phyloP scores from a whole-genome alignment of 2,329 filamentous ascomycete species.

The Fusarium sp. region DNA sequence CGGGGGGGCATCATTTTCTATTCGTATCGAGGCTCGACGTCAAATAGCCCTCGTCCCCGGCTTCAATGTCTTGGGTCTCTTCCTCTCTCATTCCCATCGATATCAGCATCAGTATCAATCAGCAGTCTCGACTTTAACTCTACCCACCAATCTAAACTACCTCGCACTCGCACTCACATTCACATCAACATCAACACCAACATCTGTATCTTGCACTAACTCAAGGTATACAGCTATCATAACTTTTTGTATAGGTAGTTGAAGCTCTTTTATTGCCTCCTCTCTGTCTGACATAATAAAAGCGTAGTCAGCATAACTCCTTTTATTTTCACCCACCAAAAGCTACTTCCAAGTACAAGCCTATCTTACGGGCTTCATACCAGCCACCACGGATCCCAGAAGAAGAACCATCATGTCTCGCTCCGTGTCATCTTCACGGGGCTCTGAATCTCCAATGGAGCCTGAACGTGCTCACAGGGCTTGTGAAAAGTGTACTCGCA shows the following conservation, averaged over 20 bases:
- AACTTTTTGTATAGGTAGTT: constrained; percentile 14
- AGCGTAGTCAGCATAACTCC: constrained; percentile 15
- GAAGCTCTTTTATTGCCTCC: constrained; percentile 8
- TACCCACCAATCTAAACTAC: not conserved
- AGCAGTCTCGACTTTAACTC: not conserved
- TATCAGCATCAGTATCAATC: constrained; percentile 13
- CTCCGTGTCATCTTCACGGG: constrained; percentile 47
- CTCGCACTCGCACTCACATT: not conserved
- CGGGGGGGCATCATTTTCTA: constrained; percentile 33
- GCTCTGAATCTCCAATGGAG: constrained; percentile 51
- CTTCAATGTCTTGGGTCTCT: constrained; percentile 29
- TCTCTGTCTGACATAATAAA: constrained; percentile 35
- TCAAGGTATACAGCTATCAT: constrained; percentile 12
- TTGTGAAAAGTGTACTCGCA: constrained; percentile 56
- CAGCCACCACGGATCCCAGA: constrained; percentile 39
- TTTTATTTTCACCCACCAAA: constrained; percentile 27
- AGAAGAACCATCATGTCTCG: constrained; percentile 44
- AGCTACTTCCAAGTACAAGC: constrained; percentile 4
- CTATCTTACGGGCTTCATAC: constrained; percentile 29
- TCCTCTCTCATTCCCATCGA: constrained; percentile 11
- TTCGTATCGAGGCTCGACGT: constrained; percentile 26
- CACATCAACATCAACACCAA: not conserved
- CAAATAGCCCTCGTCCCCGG: constrained; percentile 38
- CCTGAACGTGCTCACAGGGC: constrained; percentile 53
- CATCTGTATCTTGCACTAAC: not conserved